Evolutionary conservation across 2,329 filamentous ascomycete species (phyloP).

Genomic region (Alternaria consortialis): DNA sequence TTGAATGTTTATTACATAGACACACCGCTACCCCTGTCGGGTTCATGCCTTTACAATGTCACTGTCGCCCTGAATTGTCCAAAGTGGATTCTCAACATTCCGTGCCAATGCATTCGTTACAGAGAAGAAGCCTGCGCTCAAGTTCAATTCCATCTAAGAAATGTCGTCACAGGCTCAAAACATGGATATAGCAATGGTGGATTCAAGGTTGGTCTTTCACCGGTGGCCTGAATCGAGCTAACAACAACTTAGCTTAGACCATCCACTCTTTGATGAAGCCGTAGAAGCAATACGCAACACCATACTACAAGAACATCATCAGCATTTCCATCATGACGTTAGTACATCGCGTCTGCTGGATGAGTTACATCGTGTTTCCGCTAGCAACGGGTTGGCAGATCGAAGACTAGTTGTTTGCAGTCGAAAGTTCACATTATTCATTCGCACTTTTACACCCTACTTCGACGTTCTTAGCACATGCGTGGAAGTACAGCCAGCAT

Average conservation of each 20-base stretch:
- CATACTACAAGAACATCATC: constrained; percentile 29
- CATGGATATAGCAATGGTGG: constrained; percentile 36
- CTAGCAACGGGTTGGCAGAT: constrained; percentile 16
- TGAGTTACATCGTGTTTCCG: constrained; percentile 24
- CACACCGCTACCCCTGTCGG: constrained; percentile 20
- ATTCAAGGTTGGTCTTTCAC: constrained; percentile 30
- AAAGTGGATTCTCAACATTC: constrained; percentile 10
- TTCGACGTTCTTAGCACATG: constrained; percentile 38
- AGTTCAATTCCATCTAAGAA: constrained; percentile 21
- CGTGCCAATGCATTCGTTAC: constrained; percentile 40
- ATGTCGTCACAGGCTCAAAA: constrained; percentile 31
- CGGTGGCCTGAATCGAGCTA: constrained; percentile 16
- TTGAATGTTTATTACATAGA: constrained; percentile 22
- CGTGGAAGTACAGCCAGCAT: constrained; percentile 27
- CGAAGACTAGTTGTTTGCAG: constrained; percentile 23
- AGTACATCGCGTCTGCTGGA: constrained; percentile 28
- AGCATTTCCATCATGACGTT: constrained; percentile 23
- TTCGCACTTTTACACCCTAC: constrained; percentile 33
- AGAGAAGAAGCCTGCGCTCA: constrained; percentile 22
- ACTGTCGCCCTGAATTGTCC: constrained; percentile 11
- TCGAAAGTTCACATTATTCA: constrained; percentile 33
- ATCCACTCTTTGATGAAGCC: constrained; percentile 32
- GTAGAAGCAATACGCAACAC: constrained; percentile 28
- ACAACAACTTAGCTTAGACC: constrained; percentile 23
- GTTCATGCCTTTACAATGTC: constrained; percentile 27